phyloP scores from a whole-genome alignment of 192 early-diverging fungal genomes.

The Coemansia sp. region DNA sequence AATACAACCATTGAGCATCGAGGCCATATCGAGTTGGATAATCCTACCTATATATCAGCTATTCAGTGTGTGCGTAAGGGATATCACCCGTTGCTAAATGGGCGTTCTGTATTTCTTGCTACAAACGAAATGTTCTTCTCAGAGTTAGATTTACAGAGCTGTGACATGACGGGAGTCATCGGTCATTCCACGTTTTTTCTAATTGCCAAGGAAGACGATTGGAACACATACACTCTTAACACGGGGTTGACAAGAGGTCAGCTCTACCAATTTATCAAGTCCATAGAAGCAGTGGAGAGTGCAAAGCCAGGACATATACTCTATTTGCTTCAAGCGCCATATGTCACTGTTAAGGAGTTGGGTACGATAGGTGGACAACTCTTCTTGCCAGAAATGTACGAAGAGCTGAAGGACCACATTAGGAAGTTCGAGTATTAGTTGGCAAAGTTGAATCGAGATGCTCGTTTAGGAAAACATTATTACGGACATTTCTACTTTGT shows the following conservation, averaged over 20 bases:
- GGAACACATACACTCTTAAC: not conserved
- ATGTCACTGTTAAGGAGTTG: not conserved
- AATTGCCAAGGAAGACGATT: not conserved
- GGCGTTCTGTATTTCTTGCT: not conserved
- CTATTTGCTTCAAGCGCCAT: not conserved
- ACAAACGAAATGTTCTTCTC: not conserved
- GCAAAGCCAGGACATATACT: not conserved
- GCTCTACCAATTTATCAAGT: not conserved
- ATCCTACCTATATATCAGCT: not conserved
- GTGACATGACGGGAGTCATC: not conserved
- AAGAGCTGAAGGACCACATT: not conserved
- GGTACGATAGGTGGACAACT: not conserved
- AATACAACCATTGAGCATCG: not conserved
- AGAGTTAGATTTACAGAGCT: not conserved
- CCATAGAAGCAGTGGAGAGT: not conserved
- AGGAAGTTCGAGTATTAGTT: not conserved
- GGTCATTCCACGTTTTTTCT: not conserved
- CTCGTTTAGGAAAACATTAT: not conserved
- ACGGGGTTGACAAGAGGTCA: not conserved
- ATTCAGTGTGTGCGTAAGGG: not conserved
- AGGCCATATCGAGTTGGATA: not conserved
- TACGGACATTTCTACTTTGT: not conserved
- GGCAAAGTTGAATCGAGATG: not conserved
- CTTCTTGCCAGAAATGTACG: not conserved
- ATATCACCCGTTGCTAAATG: not conserved